These are phyloP conservation scores for Aureobasidium musti DNA, from an alignment of 2,329 filamentous ascomycete species.

Conservation along the genomic window DNA sequence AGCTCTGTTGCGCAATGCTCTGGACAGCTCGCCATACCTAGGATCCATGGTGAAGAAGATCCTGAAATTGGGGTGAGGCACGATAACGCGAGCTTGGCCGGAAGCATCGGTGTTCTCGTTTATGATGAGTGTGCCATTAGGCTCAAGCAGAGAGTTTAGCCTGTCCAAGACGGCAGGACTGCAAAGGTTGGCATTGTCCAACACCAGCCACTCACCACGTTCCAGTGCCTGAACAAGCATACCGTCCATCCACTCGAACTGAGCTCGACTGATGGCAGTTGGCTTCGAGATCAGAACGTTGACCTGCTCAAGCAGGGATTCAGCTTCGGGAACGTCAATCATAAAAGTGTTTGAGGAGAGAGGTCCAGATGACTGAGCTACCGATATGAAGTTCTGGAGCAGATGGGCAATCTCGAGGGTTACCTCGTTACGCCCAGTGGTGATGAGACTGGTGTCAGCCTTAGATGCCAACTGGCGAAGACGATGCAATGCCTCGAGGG, in stretches of 20 bases:
- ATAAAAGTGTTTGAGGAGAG: slow-evolving; percentile 7
- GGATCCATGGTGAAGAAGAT: slow-evolving; percentile 94
- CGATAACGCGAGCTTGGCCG: slow-evolving; percentile 76
- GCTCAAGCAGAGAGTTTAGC: slow-evolving; percentile 90
- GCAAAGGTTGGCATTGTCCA: slow-evolving; percentile 97
- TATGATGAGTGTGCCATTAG: slow-evolving; percentile 81
- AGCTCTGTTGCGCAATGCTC: slow-evolving; percentile 94
- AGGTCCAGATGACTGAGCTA: background rate
- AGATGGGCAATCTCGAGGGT: slow-evolving; percentile 25
- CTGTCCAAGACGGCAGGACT: slow-evolving; percentile 92
- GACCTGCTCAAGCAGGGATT: slow-evolving; percentile 51
- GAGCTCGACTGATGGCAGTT: slow-evolving; percentile 66
- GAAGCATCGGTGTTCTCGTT: slow-evolving; percentile 88
- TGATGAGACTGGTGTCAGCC: slow-evolving; percentile 17
- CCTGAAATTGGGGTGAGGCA: slow-evolving; percentile 81
- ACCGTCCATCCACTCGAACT: slow-evolving; percentile 96
- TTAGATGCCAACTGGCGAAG: slow-evolving; percentile 10
- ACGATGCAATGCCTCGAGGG: slow-evolving; percentile 2
- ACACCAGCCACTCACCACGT: slow-evolving; percentile 84
- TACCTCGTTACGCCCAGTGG: slow-evolving; percentile 10
- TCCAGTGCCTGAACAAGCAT: slow-evolving; percentile 85
- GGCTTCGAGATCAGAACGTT: slow-evolving; percentile 56
- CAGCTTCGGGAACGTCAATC: slow-evolving; percentile 11
- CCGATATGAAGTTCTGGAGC: slow-evolving; percentile 23
- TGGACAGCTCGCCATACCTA: slow-evolving; percentile 85